Conservation (phyloP, 441 rosid genomes). For the Adansonia gregorii region DNA sequence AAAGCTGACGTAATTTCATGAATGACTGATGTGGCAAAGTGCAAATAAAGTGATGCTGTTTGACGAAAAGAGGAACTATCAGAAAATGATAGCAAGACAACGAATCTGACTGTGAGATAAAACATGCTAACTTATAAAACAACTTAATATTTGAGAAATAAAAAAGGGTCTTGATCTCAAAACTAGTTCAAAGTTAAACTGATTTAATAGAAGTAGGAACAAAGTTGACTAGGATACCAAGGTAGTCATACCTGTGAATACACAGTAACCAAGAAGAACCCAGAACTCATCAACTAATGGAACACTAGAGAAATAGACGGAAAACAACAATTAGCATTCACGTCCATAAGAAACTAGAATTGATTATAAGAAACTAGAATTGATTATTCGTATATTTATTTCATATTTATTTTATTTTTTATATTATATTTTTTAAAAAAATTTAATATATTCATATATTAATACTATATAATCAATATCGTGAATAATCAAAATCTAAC, state of each 20-base stretch:
- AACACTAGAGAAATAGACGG: slow-evolving; percentile 52
- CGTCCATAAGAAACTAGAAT: neutral
- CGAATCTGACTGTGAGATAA: no score
- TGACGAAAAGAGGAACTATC: slow-evolving; percentile 32
- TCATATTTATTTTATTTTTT: neutral
- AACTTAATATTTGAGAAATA: neutral
- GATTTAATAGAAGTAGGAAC: neutral
- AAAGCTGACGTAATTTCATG: slow-evolving; percentile 89
- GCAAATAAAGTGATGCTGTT: slow-evolving; percentile 72
- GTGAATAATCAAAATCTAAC: slow-evolving; percentile 1
- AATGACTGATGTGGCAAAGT: slow-evolving; percentile 89
- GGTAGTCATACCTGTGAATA: slow-evolving; percentile 65
- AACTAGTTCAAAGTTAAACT: neutral
- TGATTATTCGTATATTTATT: neutral
- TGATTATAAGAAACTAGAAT: neutral
- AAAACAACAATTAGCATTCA: slow-evolving; percentile 3
- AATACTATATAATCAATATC: no score
- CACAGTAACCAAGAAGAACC: slow-evolving; percentile 91
- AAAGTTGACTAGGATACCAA: neutral
- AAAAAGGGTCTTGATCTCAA: neutral
- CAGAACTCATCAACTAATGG: slow-evolving; percentile 90
- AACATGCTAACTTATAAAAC: neutral
- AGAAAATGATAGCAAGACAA: slow-evolving; percentile 8
- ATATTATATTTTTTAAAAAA: neutral
- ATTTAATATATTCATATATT: neutral